Base-by-base conservation (phyloP, 164 flowering plant species). In the Buxus sempervirens region DNA sequence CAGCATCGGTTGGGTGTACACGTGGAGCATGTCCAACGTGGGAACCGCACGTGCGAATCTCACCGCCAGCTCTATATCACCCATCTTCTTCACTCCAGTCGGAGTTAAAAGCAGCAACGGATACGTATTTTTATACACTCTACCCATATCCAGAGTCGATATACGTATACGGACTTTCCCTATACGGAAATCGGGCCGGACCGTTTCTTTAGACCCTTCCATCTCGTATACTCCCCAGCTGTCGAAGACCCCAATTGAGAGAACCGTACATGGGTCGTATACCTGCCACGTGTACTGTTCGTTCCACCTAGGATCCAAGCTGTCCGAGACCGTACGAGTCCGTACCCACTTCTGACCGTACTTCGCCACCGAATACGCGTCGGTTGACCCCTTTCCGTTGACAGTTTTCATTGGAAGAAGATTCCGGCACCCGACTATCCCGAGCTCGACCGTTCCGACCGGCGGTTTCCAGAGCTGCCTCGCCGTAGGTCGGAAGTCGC, bases 211-310 rank as follows among this genome's bases (percentile, higher is more conserved):
- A 0, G 73, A 64, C 18, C 73, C 82, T 13, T 81, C 82, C 1
- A 60, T 49, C 9, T 77, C 86, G 48, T 62, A 66, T 6, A 66
- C 79, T 27, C 78, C 86, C 76, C 77, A 81, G 58, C 81, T 84
- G 62, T 88, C 96, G 59, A 92, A 92, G 0, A 92, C 89, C 0
- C 89, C 96, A 7, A 95, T 54, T 0, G 93, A 80, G 45, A 95
- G 68, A 9, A 90, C 93, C 0, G 97, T 92, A 60, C 88, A 90
- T 0, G 97, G 99, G 62, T 95, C 97, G 62, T 80, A 90, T 1
- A 95, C 97, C 55, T 84, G 77, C 93, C 92, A 95, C 64, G 94
- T 90, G 79, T 90, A 95, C 78, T 95, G 97, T 76, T 92, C 97
- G 68, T 95, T 92, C 97, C 97, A 95, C 51, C 69, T 81, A 0